Evolutionary conservation across 1,284 basidiomycete species (phyloP).

Genomic region (Sporisorium exsertum): DNA sequence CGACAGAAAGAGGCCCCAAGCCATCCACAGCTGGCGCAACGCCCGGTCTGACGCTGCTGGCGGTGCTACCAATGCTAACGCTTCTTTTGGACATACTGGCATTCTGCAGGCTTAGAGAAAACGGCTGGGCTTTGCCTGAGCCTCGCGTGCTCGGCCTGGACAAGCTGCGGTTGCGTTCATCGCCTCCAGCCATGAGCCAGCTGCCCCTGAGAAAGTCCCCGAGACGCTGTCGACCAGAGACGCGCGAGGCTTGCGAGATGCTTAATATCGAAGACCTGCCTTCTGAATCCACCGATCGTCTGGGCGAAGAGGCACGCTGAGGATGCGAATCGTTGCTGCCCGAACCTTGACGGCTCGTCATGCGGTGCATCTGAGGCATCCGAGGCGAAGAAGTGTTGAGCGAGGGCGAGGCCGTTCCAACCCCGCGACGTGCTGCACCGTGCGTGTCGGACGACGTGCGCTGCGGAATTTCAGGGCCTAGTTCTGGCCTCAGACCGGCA

Average conservation of each 20-base stretch:
- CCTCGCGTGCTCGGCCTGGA: slow-evolving; percentile 44
- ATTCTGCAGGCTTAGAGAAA: slow-evolving; percentile 7
- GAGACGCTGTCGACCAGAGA: slow-evolving; percentile 49
- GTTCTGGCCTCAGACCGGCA: slow-evolving; percentile 25
- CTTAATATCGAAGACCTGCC: slow-evolving; percentile 38
- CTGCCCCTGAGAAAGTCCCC: slow-evolving; percentile 44
- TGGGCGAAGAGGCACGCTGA: slow-evolving; percentile 24
- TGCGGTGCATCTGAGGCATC: slow-evolving; percentile 21
- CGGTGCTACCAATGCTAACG: slow-evolving; percentile 32
- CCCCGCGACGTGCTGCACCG: slow-evolving; percentile 21
- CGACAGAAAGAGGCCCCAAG: slow-evolving; percentile 27
- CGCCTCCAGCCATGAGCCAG: slow-evolving; percentile 37
- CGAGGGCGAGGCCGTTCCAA: slow-evolving; percentile 24
- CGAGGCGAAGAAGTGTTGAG: slow-evolving; percentile 23
- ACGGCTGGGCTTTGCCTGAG: slow-evolving; percentile 29
- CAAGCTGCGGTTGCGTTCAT: slow-evolving; percentile 30
- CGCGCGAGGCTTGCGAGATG: slow-evolving; percentile 47
- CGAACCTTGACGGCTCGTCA: slow-evolving; percentile 20
- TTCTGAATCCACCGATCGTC: slow-evolving; percentile 38
- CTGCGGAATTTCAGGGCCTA: slow-evolving; percentile 37
- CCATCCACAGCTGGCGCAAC: not conserved
- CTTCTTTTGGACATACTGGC: slow-evolving; percentile 12
- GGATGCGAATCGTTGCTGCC: slow-evolving; percentile 20
- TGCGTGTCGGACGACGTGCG: slow-evolving; percentile 45
- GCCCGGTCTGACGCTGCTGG: slow-evolving; percentile 16